Percentiles rank a stretch among this genome's conserved stretches.
phyloP scores from a whole-genome alignment of 805 yeast species.

The Metschnikowia cerradonensis region DNA sequence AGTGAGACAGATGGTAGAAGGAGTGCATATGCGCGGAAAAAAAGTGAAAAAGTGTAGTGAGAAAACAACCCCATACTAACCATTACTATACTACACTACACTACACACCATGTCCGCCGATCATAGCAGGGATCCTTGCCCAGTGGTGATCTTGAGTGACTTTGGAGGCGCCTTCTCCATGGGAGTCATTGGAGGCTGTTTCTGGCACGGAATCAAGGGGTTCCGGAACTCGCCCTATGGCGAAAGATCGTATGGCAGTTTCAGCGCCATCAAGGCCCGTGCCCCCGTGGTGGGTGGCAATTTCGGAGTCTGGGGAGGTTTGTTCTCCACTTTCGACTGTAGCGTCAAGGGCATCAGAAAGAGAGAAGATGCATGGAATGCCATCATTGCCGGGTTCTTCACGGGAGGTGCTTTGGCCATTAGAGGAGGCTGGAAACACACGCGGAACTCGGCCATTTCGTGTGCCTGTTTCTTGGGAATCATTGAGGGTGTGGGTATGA shows the following conservation, averaged over 20 bases:
- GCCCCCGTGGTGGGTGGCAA: slow-evolving; percentile 99
- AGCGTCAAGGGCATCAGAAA: slow-evolving; percentile 91
- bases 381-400: slow-evolving; percentile 95
- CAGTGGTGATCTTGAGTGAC: slow-evolving; percentile 90
- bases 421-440: slow-evolving; percentile 98
- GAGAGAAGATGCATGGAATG: slow-evolving; percentile 98
- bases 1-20: background rate
- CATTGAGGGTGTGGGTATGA: slow-evolving; percentile 96
- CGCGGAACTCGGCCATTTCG: slow-evolving; percentile 92
- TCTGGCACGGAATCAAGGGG: slow-evolving; percentile 99
- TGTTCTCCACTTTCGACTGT: slow-evolving; percentile 94
- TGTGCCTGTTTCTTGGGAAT: slow-evolving; percentile 97
- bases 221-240: slow-evolving; percentile 97
- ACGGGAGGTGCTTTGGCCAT: slow-evolving; percentile 97
- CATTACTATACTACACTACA: background rate
- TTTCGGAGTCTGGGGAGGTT: slow-evolving; percentile 99
- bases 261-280: slow-evolving; percentile 88
- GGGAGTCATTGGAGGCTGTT: slow-evolving; percentile 98
- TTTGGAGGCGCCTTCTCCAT: slow-evolving; percentile 99
- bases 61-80: background rate
- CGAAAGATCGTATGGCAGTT: slow-evolving; percentile 86
- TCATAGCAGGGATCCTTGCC: slow-evolving; percentile 99
- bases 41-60: slow-evolving; percentile 3
- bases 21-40: slow-evolving; percentile 4
- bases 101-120: slow-evolving; percentile 71